These are phyloP conservation scores for Cyclotella cryptica DNA, from an alignment of 108 stramenopile genomes.

Conservation along the genomic window DNA sequence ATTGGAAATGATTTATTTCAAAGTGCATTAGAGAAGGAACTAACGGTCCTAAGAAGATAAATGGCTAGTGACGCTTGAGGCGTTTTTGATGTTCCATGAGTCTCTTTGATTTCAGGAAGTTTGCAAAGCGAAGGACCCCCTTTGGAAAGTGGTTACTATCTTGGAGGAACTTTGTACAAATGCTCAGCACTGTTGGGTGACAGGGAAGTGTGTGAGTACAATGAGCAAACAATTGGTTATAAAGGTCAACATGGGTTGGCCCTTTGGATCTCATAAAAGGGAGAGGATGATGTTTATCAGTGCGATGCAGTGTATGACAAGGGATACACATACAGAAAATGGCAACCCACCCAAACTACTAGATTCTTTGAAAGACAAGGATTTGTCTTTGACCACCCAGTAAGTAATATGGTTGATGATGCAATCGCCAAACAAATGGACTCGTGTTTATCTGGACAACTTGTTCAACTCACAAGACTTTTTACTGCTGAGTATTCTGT, in stretches of 20 bases:
- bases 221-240: conserved; percentile 45
- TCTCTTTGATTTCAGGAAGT: conserved; percentile 5
- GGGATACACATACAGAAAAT: conserved; percentile 28
- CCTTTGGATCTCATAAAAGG: conserved; percentile 34
- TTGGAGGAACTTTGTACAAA: neutral
- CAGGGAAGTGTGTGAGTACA: conserved; percentile 27
- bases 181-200: conserved; percentile 10
- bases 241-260: conserved; percentile 26
- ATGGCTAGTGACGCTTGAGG: neutral
- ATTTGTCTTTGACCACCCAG: conserved; percentile 3
- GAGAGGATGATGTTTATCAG: conserved; percentile 45
- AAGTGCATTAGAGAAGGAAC: neutral
- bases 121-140: neutral
- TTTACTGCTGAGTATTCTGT: neutral
- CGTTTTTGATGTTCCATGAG: conserved; percentile 6
- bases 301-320: conserved; percentile 36
- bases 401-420: conserved; percentile 11
- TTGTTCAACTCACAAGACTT: conserved; percentile 21
- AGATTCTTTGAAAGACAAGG: no score
- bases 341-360: no score
- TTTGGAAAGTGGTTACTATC: conserved; percentile 8
- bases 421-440: conserved; percentile 22
- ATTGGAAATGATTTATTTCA: conserved; percentile 5
- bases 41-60: neutral
- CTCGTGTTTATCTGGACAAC: conserved; percentile 22